Base-by-base conservation (phyloP, 2,329 filamentous ascomycete genomes). In the Myriosclerotinia scirpicola region DNA sequence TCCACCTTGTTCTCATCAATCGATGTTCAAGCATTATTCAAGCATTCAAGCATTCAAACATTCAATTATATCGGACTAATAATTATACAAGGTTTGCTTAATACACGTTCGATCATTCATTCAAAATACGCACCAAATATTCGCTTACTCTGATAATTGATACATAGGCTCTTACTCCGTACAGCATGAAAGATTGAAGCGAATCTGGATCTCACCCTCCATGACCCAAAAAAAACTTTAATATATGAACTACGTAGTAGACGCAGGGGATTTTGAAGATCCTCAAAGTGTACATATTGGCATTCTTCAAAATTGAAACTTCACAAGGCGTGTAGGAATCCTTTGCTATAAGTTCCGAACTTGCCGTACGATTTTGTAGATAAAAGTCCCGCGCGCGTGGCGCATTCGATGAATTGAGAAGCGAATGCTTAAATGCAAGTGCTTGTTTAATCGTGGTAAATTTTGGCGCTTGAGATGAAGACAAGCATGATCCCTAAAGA, bases 181-280 rank as follows among this genome's bases (percentile, higher is more conserved):
- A 26, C 3, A 26, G 26, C 26, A 26, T 3, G 26, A 40, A 40
- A 22, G 6, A 26, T 26, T 26, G 17, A 26, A 40, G 9, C 54
- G 22, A 7, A 40, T 26, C 54, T 55, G 40, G 54, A 55, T 26
- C 14, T 34, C 20, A 15, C 5, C 40, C n/a, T 40, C 20, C n/a
- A 36, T n/a, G 54, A 36, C 22, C 54, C 3, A 2, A 2, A 40
- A 40, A 55, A 55, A 40, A 55, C 36, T 40, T 4, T 55, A 22
- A 40, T 55, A 22, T 22, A 40, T 55, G n/a, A 36, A 42, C 38
- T 22, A 55, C 40, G 40, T 36, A 34, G 36, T 55, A 55, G 54
- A 14, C 7, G 12, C 34, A 40, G n/a, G 54, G 36, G 17, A 40
- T 3, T 17, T 55, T 26, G 54, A 40, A 55, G 54, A 55, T 55